Conservation (phyloP, 108 stramenopile genomes). For the Nitzschia palea region DNA sequence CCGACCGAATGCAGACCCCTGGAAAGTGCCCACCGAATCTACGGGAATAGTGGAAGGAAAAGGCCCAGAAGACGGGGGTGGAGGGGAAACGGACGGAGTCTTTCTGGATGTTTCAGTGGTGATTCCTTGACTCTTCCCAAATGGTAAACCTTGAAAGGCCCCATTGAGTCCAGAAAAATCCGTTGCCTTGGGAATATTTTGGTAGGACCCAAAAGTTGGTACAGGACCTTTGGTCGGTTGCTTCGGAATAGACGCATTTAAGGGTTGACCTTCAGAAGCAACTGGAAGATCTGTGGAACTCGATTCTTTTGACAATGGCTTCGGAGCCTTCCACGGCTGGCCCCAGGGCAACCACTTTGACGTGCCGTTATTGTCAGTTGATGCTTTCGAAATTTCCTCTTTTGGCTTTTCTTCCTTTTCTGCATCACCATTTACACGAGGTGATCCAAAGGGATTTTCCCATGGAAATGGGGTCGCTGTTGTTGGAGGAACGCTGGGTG, state of each 20-base stretch:
- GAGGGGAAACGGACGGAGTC: background rate
- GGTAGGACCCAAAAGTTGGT: background rate
- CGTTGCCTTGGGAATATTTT: background rate
- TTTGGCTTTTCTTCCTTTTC: too few relatives aligned
- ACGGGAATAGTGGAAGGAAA: background rate
- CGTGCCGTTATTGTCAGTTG: background rate
- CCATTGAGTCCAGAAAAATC: background rate
- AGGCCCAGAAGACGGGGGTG: background rate
- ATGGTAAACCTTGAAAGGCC: background rate
- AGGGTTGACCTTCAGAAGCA: too few relatives aligned
- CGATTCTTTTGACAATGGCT: too few relatives aligned
- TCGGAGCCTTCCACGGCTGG: background rate
- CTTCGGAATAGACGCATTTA: too few relatives aligned
- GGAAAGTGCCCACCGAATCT: background rate
- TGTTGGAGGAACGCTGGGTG: background rate
- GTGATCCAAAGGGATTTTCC: too few relatives aligned
- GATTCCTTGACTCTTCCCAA: background rate
- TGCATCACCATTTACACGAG: too few relatives aligned
- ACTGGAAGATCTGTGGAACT: too few relatives aligned
- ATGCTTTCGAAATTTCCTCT: too few relatives aligned
- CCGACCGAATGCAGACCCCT: background rate
- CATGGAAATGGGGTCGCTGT: background rate
- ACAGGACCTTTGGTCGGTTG: background rate
- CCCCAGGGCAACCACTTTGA: constrained; percentile 1
- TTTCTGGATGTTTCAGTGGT: background rate